A percentile compares a stretch with the other conserved stretches of the same genome.
Evolutionary conservation across 2,329 filamentous ascomycete genomes (phyloP).

Genomic region (Penicillium capsulatum): DNA sequence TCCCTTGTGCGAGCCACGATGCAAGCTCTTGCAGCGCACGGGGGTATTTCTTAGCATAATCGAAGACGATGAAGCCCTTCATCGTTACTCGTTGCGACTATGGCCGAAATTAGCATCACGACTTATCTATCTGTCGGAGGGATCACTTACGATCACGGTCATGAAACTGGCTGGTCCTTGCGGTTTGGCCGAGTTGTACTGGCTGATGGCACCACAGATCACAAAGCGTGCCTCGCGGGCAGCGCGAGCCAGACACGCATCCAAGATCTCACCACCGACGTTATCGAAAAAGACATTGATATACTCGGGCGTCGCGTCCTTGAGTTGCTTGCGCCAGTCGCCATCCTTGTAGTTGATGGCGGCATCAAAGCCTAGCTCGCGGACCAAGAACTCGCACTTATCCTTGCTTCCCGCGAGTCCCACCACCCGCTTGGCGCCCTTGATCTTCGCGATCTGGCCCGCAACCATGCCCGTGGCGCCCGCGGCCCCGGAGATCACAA

Average conservation of each 20-base stretch:
- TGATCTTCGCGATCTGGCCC: slow-evolving; percentile 72
- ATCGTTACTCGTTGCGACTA: slow-evolving; percentile 47
- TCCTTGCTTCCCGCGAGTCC: slow-evolving; percentile 64
- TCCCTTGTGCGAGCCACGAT: slow-evolving; percentile 67
- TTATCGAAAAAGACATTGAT: slow-evolving; percentile 73
- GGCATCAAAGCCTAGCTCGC: slow-evolving; percentile 63
- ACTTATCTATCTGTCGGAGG: neutral
- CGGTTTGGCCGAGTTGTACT: slow-evolving; percentile 59
- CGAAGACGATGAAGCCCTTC: slow-evolving; percentile 70
- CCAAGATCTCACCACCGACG: slow-evolving; percentile 67
- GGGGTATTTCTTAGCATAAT: slow-evolving; percentile 57
- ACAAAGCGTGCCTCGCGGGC: slow-evolving; percentile 61
- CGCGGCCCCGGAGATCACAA: slow-evolving; percentile 73
- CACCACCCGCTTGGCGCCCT: slow-evolving; percentile 58
- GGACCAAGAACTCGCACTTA: slow-evolving; percentile 63
- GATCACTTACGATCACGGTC: slow-evolving; percentile 37
- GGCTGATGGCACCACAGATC: slow-evolving; percentile 66
- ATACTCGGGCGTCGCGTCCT: slow-evolving; percentile 54
- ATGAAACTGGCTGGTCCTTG: slow-evolving; percentile 53
- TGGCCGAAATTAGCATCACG: slow-evolving; percentile 12
- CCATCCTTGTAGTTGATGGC: slow-evolving; percentile 66
- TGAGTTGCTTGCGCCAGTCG: slow-evolving; percentile 59
- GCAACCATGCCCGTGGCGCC: slow-evolving; percentile 73
- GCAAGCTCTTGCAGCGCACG: slow-evolving; percentile 58
- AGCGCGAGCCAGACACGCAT: slow-evolving; percentile 61